phyloP scores from a whole-genome alignment of 345 rosid genomes.

The Rhizophora apiculata region DNA sequence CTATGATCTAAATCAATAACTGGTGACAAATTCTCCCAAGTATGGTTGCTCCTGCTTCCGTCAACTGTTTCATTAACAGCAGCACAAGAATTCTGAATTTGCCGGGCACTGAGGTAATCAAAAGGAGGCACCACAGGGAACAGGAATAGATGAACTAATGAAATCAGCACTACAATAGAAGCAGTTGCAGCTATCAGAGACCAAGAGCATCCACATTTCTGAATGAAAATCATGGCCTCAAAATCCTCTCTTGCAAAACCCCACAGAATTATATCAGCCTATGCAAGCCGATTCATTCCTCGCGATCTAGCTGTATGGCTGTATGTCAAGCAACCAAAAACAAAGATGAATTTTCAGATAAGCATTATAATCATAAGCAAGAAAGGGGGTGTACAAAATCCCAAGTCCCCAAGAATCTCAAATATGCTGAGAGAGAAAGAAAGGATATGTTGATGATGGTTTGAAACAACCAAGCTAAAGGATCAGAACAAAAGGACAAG shows the following conservation, averaged over 20 bases:
- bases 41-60: conserved; percentile 10
- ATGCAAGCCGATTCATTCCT: conserved; percentile 1
- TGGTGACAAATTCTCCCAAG: conserved; percentile 20
- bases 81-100: conserved; percentile 43
- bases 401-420: not conserved
- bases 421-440: not conserved
- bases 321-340: not conserved
- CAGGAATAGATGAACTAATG: conserved; percentile 66
- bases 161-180: conserved; percentile 55
- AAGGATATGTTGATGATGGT: no score
- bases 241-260: conserved; percentile 4
- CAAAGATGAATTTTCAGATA: not conserved
- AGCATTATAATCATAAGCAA: not conserved
- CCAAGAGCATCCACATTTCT: conserved; percentile 75
- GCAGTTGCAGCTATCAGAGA: conserved; percentile 56
- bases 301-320: not conserved
- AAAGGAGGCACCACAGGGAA: conserved; percentile 72
- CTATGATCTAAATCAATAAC: conserved; percentile 44
- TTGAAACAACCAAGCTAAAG: no score
- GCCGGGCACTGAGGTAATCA: conserved; percentile 43
- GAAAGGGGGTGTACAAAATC: not conserved
- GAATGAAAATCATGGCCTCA: conserved; percentile 43
- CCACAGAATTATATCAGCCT: not conserved
- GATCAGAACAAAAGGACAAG: no score
- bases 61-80: conserved; percentile 44